phyloP scores from a whole-genome alignment of 2,329 filamentous ascomycete species.

The Didymella sp. region DNA sequence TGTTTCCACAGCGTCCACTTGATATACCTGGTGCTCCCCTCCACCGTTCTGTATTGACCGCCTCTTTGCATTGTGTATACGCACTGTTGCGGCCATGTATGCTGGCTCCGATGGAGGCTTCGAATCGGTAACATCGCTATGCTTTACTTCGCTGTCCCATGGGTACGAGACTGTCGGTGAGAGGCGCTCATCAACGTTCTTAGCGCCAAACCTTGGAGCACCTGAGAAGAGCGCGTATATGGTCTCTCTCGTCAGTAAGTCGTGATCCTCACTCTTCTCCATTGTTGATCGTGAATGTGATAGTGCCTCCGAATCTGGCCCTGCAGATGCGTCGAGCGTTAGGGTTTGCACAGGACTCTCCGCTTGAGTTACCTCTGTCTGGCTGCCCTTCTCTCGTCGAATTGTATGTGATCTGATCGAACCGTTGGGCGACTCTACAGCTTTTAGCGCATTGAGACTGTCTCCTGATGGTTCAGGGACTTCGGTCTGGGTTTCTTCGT shows the following conservation, averaged over 20 bases:
- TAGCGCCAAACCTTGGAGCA: constrained; percentile 74
- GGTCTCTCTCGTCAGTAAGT: constrained; percentile 56
- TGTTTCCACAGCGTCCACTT: constrained; percentile 56
- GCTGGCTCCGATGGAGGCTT: constrained; percentile 42
- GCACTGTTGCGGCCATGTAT: constrained; percentile 47
- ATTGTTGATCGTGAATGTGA: constrained; percentile 25
- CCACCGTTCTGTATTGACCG: constrained; percentile 24
- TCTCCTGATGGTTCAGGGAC: background rate
- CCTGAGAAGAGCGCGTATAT: constrained; percentile 76
- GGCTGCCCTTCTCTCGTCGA: background rate
- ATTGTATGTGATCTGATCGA: background rate
- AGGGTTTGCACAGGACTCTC: background rate
- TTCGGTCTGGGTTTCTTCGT: background rate
- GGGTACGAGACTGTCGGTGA: constrained; percentile 71
- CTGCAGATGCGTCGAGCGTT: background rate
- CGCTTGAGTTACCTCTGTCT: background rate
- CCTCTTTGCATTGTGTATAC: constrained; percentile 25
- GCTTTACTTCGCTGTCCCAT: constrained; percentile 66
- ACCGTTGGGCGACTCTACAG: background rate
- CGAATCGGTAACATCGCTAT: constrained; percentile 68
- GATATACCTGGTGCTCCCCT: constrained; percentile 37
- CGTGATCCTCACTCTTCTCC: constrained; percentile 22
- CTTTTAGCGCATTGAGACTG: constrained; percentile 1
- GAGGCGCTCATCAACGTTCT: constrained; percentile 65
- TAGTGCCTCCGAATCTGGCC: constrained; percentile 19